Percentiles rank a stretch among this genome's conserved stretches.
Evolutionary conservation across 2,329 filamentous ascomycete species (phyloP).

Genomic region (Penicillium sp.): DNA sequence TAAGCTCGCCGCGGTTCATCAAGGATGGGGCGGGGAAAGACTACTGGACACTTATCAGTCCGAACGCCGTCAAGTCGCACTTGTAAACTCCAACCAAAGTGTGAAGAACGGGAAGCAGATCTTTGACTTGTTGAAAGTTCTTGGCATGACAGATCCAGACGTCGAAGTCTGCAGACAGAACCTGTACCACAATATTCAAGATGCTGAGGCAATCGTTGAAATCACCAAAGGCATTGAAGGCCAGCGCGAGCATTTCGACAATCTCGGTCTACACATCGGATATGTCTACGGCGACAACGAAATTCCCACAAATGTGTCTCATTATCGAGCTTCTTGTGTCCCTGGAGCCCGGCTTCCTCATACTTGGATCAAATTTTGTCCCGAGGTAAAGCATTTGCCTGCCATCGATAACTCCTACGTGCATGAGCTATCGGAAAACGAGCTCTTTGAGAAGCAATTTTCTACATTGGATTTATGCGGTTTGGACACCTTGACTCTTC

Average conservation of each 20-base stretch:
- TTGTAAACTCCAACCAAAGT: conserved; percentile 43
- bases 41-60: conserved; percentile 32
- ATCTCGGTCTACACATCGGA: conserved; percentile 43
- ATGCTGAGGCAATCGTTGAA: conserved; percentile 18
- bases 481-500: too few relatives aligned
- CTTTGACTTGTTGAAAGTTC: conserved; percentile 40
- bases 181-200: conserved; percentile 29
- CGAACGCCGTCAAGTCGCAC: conserved; percentile 41
- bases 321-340: conserved; percentile 37
- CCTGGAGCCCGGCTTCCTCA: conserved; percentile 28
- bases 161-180: conserved; percentile 27
- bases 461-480: too few relatives aligned
- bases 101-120: conserved; percentile 47
- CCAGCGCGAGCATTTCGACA: conserved; percentile 44
- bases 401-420: too few relatives aligned
- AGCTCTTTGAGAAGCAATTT: too few relatives aligned
- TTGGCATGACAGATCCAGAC: conserved; percentile 34
- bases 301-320: conserved; percentile 38
- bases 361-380: too few relatives aligned
- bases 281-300: conserved; percentile 41
- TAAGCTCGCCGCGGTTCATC: too few relatives aligned
- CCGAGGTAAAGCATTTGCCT: too few relatives aligned
- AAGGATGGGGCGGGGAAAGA: too few relatives aligned
- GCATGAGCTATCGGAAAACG: too few relatives aligned
- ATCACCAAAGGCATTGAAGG: conserved; percentile 29